Conservation (phyloP, 108 stramenopile species). For the Chaetoceros tenuissimus region DNA sequence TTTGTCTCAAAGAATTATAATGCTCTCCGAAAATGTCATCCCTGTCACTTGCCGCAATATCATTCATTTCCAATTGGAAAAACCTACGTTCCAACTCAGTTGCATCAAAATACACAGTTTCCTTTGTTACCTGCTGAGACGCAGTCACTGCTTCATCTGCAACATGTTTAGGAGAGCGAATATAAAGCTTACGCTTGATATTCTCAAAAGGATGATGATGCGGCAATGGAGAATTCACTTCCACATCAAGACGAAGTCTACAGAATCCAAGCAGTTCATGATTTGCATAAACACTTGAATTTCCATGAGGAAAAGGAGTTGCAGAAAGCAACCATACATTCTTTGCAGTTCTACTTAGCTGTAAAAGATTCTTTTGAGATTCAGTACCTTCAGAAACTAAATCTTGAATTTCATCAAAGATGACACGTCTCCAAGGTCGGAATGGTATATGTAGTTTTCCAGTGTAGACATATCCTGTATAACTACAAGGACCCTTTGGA, state of each 20-base stretch:
- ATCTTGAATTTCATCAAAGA: too few relatives aligned
- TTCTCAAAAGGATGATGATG: slow-evolving; percentile 18
- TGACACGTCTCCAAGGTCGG: too few relatives aligned
- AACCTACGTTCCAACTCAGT: slow-evolving; percentile 20
- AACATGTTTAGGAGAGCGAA: slow-evolving; percentile 20
- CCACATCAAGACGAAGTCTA: slow-evolving; percentile 19
- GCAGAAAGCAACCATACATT: too few relatives aligned
- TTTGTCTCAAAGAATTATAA: slow-evolving; percentile 14
- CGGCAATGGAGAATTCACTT: slow-evolving; percentile 8
- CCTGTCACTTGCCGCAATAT: neutral
- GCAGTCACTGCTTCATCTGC: slow-evolving; percentile 22
- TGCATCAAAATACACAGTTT: slow-evolving; percentile 7
- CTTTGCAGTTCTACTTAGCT: too few relatives aligned
- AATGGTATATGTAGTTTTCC: too few relatives aligned
- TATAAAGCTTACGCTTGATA: slow-evolving; percentile 24
- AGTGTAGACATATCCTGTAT: slow-evolving; percentile 16
- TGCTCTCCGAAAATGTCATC: slow-evolving; percentile 1
- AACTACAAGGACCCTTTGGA: slow-evolving; percentile 17
- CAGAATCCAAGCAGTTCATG: slow-evolving; percentile 23
- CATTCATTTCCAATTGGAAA: slow-evolving; percentile 17
- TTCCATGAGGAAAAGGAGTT: too few relatives aligned
- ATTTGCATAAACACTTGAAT: too few relatives aligned
- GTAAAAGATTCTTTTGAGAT: too few relatives aligned
- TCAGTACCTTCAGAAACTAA: too few relatives aligned
- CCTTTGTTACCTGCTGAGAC: slow-evolving; percentile 10